Evolutionary conservation across 2,329 filamentous ascomycete genomes (phyloP), one percentile per base, ranked within the genome.

Genomic region (Biscogniauxia sp.): DNA sequence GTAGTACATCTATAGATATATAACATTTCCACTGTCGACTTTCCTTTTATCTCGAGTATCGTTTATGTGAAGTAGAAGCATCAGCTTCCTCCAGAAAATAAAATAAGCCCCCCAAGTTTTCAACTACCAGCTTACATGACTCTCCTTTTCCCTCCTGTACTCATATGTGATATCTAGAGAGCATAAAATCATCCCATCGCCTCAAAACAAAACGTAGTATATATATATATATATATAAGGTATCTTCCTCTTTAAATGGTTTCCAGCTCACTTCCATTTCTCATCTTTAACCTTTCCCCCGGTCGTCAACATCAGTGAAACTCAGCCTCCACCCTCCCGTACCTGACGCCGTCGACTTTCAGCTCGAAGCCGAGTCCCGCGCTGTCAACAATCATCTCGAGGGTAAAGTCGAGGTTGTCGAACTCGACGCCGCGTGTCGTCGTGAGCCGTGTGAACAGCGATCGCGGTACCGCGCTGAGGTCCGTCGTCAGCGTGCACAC

Each of bases 401-500:
- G 83, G 11, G 89, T 91, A 62, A 93, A 93, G 71, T 93, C 89
- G 28, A 94, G 78, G 65, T 92, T 93, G 68, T 92, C 88, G 75
- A 93, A 94, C 75, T 92, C 90, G 5, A 92, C 87, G 0, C 90
- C 90, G 57, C 89, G 82, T 2, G 90, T 93, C 13, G 91, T 93
- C 17, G 90, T 93, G 64, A 94, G 75, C 15, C 89, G 77, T 1
- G 90, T 92, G 70, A 93, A 93, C 11, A 93, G 72, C 61, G 82
- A 87, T 65, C 88, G 84, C 0, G 91, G 91, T 19, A 93, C 90
- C 0, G 89, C 89, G 54, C 87, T 88, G 13, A 94, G 78, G 69
- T 93, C 90, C 17, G 91, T 93, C n/a, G 87, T 92, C 49, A 94
- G 78, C 1, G 89, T 93, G 75, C 90, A 93, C 25, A 93, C 90